These are phyloP conservation scores for Lentinula raphanica DNA, from an alignment of 768 basidiomycete species.

Conservation along the genomic window DNA sequence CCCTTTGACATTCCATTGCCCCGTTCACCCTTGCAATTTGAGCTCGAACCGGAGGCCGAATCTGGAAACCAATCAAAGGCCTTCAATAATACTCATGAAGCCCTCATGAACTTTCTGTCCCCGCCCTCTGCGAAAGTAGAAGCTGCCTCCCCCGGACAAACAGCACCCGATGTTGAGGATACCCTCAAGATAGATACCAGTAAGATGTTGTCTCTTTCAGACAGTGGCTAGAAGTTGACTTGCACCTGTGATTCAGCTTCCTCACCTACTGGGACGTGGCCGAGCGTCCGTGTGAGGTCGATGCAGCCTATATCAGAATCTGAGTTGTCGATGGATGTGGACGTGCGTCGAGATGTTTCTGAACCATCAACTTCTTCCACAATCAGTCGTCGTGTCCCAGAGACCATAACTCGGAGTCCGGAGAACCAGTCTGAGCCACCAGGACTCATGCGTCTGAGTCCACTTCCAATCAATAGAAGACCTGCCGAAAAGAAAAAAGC, in stretches of 20 bases:
- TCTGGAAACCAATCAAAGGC: neutral
- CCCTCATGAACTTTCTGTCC: slow-evolving; percentile 1
- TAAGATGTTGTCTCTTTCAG: neutral
- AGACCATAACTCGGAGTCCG: neutral
- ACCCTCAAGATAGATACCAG: neutral
- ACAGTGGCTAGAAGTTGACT: neutral
- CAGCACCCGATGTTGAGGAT: neutral
- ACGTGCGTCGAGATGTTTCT: no score
- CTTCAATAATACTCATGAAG: neutral
- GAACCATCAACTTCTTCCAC: neutral
- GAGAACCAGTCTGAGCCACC: neutral
- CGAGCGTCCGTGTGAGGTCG: neutral
- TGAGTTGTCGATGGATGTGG: neutral
- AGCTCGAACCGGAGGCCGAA: no score
- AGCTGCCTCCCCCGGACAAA: neutral
- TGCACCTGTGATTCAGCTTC: neutral
- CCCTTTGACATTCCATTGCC: neutral
- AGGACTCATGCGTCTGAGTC: slow-evolving; percentile 8
- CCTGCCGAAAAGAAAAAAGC: slow-evolving; percentile 7
- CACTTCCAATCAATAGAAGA: slow-evolving; percentile 5
- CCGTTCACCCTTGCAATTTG: neutral
- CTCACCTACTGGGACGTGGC: slow-evolving; percentile 4
- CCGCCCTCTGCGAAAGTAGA: neutral
- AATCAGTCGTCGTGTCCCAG: neutral
- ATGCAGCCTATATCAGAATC: neutral